Conservation (phyloP, 306 rosid genomes). For the Corylus heterophylla region DNA sequence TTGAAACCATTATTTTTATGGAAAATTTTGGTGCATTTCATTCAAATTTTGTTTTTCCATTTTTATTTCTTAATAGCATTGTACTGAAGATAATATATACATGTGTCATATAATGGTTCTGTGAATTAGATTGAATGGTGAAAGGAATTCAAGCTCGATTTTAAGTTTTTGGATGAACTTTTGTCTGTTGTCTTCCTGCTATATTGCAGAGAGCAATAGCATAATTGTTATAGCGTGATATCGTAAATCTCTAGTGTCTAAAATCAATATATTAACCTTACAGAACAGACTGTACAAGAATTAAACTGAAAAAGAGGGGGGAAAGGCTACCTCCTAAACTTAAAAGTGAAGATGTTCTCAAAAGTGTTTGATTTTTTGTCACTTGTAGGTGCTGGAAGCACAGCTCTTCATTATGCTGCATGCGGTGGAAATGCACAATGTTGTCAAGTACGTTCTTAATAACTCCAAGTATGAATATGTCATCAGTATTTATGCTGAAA, state of each 20-base stretch:
- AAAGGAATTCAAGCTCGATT: slow-evolving; percentile 8
- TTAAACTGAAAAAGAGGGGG: not conserved
- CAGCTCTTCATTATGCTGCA: slow-evolving; percentile 95
- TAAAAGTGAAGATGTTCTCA: not conserved
- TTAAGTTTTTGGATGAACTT: not conserved
- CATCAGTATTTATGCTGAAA: slow-evolving; percentile 29
- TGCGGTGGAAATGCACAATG: slow-evolving; percentile 97
- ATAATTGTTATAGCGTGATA: not conserved
- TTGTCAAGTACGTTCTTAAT: slow-evolving; percentile 64
- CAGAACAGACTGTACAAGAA: not conserved
- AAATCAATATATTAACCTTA: not conserved
- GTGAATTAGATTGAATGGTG: slow-evolving; percentile 6
- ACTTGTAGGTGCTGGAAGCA: slow-evolving; percentile 87
- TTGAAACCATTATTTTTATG: not conserved
- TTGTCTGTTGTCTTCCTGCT: not conserved
- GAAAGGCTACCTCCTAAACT: not conserved
- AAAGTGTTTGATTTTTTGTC: slow-evolving; percentile 21
- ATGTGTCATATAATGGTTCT: slow-evolving; percentile 7
- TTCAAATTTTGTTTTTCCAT: not conserved
- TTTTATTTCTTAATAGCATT: not conserved
- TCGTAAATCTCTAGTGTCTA: not conserved
- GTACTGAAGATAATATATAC: not conserved
- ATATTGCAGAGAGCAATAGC: not conserved
- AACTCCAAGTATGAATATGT: slow-evolving; percentile 4
- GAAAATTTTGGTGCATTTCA: not conserved